These are phyloP conservation scores for Salix exigua DNA, from an alignment of 345 rosid genomes.

Conservation along the genomic window DNA sequence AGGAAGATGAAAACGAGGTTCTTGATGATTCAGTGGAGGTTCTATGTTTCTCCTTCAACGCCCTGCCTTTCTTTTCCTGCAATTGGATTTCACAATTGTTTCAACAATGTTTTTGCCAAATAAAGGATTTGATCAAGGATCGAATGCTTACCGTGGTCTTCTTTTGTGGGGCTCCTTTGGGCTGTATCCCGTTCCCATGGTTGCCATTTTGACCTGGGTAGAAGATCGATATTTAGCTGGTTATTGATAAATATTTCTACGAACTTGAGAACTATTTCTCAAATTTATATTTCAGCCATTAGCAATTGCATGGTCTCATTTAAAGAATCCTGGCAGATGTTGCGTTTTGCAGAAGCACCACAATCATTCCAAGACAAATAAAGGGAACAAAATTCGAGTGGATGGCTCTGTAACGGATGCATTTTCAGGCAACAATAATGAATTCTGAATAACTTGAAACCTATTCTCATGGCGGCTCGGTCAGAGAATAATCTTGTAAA, in stretches of 20 bases:
- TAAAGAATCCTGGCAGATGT: too few species aligned
- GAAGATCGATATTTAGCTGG: conserved; percentile 21
- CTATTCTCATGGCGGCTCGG: too few species aligned
- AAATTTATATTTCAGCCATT: too few species aligned
- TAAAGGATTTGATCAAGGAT: background rate
- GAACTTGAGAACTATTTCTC: too few species aligned
- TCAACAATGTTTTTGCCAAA: background rate
- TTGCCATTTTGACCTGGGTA: conserved; percentile 46
- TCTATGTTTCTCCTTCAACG: conserved; percentile 49
- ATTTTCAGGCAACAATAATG: too few species aligned
- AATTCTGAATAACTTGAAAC: too few species aligned
- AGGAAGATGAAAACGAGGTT: conserved; percentile 66
- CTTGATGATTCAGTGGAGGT: conserved; percentile 63
- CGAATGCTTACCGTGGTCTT: conserved; percentile 43
- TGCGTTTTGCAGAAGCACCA: too few species aligned
- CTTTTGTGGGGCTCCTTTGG: conserved; percentile 23
- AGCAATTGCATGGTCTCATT: too few species aligned
- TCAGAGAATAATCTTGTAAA: too few species aligned
- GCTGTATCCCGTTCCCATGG: conserved; percentile 20
- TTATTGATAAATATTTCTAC: background rate
- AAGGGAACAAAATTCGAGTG: too few species aligned
- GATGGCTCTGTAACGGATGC: too few species aligned
- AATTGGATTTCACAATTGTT: conserved; percentile 20
- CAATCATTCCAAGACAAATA: too few species aligned
- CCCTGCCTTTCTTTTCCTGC: conserved; percentile 62